phyloP scores from a whole-genome alignment of 2,329 filamentous ascomycete genomes.

The Dactylella cylindrospora region DNA sequence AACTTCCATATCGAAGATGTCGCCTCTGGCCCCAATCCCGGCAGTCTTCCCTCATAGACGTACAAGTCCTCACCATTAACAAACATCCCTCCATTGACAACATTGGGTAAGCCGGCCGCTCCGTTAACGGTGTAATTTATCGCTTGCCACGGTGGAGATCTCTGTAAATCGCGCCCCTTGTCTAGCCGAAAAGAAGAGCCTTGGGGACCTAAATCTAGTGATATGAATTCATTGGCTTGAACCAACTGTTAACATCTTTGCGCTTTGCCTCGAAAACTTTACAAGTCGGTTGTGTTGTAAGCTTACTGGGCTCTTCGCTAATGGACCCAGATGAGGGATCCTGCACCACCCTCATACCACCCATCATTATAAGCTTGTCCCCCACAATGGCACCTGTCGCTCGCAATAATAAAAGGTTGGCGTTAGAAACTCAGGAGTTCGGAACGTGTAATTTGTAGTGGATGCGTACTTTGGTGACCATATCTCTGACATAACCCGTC shows the following conservation, averaged over 20 bases:
- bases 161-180: neutral
- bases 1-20: constrained; percentile 39
- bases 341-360: constrained; percentile 27
- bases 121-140: constrained; percentile 41
- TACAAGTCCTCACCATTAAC: constrained; percentile 30
- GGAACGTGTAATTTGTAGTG: too few species aligned
- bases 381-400: constrained; percentile 24
- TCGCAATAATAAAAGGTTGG: neutral
- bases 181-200: constrained; percentile 19
- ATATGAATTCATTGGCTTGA: constrained; percentile 40
- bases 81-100: constrained; percentile 39
- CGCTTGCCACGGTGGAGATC: constrained; percentile 21
- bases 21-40: constrained; percentile 29
- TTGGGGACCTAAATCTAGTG: constrained; percentile 24
- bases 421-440: too few species aligned
- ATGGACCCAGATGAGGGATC: constrained; percentile 15
- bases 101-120: constrained; percentile 29
- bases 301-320: constrained; percentile 28
- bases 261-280: too few species aligned
- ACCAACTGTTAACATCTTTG: too few species aligned
- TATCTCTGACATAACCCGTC: constrained; percentile 39
- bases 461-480: constrained; percentile 34
- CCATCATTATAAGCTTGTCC: constrained; percentile 34
- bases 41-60: constrained; percentile 38
- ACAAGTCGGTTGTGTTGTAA: constrained; percentile 16